phyloP scores from a whole-genome alignment of 192 early-diverging fungal species.

The Paraglomus brasilianum region DNA sequence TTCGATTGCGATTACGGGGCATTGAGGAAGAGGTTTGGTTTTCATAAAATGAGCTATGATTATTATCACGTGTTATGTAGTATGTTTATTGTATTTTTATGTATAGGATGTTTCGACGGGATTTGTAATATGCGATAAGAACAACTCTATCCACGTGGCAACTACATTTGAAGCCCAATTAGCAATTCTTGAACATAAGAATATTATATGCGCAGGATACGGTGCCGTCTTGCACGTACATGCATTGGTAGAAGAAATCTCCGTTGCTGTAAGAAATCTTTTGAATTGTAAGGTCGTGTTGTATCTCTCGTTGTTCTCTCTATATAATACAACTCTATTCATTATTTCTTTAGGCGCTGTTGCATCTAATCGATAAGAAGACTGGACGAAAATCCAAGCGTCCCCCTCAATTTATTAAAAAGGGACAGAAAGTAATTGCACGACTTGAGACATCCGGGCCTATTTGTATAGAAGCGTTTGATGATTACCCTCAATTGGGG shows the following conservation, averaged over 20 bases:
- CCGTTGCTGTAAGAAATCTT: slow-evolving; percentile 50
- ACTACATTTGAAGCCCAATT: slow-evolving; percentile 84
- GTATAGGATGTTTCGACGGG: slow-evolving; percentile 74
- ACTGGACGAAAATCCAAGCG: slow-evolving; percentile 83
- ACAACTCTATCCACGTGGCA: slow-evolving; percentile 76
- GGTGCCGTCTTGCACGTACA: slow-evolving; percentile 92
- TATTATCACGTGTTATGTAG: not conserved
- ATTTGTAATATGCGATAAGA: slow-evolving; percentile 80
- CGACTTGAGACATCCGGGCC: slow-evolving; percentile 74
- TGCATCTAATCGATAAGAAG: slow-evolving; percentile 94
- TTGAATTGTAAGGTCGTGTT: not conserved
- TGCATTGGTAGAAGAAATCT: slow-evolving; percentile 84
- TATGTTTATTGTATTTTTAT: not conserved
- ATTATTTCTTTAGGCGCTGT: slow-evolving; percentile 54
- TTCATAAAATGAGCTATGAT: not conserved
- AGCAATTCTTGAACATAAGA: slow-evolving; percentile 89
- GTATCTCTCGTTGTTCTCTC: not conserved
- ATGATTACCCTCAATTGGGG: slow-evolving; percentile 86
- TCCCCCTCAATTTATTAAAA: slow-evolving; percentile 92
- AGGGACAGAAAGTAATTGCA: slow-evolving; percentile 86
- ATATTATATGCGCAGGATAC: slow-evolving; percentile 96
- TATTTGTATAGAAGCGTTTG: slow-evolving; percentile 86
- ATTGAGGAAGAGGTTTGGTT: slow-evolving; percentile 86
- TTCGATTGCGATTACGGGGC: slow-evolving; percentile 83
- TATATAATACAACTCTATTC: not conserved